Evolutionary conservation across 441 rosid genomes (phyloP), one percentile per base, ranked within the genome.

Genomic region (Corymbia calophylla): DNA sequence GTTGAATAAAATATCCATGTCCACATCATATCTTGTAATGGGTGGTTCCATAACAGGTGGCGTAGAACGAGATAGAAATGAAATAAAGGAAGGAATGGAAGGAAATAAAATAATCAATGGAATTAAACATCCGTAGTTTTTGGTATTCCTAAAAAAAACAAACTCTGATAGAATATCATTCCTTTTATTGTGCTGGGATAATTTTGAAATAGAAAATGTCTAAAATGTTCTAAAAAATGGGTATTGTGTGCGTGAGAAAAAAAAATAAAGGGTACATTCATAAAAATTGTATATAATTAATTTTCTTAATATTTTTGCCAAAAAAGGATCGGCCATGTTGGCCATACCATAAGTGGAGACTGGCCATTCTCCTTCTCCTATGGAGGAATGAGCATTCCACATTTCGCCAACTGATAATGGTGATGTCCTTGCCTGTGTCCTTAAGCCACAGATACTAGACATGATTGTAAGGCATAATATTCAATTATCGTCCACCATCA

Each of bases 81-180:
- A 60, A 12, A 60, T 31, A 29, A 29, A 64, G 5, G 5, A 29
- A 62, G 5, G 35, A 8, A 64, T 64, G 70, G 5, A 14, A 29
- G 19, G n/a, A 14, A 14, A 29, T 14, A 2, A 62, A n/a, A n/a
- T 0, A 1, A 14, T 32, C 1, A 39, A 39, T 39, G 44, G 44
- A 39, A 39, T 39, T 5, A 39, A 39, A 39, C 44, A 39, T 5
- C 44, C 5, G 6, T 39, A 39, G 44, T 39, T 13, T 62, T 32
- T 15, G 6, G 68, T 15, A 62, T 13, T 29, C 3, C 18, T 15
- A 6, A 1, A 16, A 29, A 62, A 62, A 29, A 3, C 14, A 18
- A 60, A 60, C 12, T 60, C 12, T 16, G 15, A 12, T 27, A 60
- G 15, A 60, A 29, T 3, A 6, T 29, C 32, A 62, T 29, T 62